Evolutionary conservation across 768 basidiomycete species (phyloP).

Genomic region (Suillus clintonianus): DNA sequence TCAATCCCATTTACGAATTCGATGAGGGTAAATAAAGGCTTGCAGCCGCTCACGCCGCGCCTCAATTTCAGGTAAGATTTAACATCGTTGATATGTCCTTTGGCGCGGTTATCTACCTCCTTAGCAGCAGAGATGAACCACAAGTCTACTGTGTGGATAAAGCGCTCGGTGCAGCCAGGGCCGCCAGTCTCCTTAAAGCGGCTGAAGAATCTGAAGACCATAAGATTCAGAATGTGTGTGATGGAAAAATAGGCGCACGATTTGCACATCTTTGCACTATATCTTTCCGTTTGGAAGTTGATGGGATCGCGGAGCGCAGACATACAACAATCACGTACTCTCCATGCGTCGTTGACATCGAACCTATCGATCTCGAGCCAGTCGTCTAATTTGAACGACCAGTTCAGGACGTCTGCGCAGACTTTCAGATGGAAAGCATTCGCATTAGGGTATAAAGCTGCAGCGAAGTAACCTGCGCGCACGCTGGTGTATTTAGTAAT

Average conservation of each 20-base stretch:
- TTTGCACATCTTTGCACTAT: slow-evolving; percentile 31
- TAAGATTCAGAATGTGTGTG: not conserved
- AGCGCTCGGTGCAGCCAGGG: slow-evolving; percentile 41
- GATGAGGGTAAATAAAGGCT: slow-evolving; percentile 50
- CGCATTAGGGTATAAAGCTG: slow-evolving; percentile 61
- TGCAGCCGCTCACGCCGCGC: slow-evolving; percentile 54
- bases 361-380: slow-evolving; percentile 9
- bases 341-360: slow-evolving; percentile 29
- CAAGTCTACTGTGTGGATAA: slow-evolving; percentile 39
- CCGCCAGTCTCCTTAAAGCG: slow-evolving; percentile 39
- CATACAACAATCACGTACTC: slow-evolving; percentile 31
- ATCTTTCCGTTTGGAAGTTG: slow-evolving; percentile 26
- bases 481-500: slow-evolving; percentile 43
- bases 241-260: slow-evolving; percentile 27
- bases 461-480: slow-evolving; percentile 54
- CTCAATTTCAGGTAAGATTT: slow-evolving; percentile 56
- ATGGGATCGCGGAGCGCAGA: slow-evolving; percentile 29
- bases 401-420: slow-evolving; percentile 66
- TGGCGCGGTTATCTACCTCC: slow-evolving; percentile 44
- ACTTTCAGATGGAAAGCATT: slow-evolving; percentile 60
- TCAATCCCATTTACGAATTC: slow-evolving; percentile 56
- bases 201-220: slow-evolving; percentile 34
- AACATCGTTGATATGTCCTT: slow-evolving; percentile 39
- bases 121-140: slow-evolving; percentile 44
- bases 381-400: slow-evolving; percentile 40